These are phyloP conservation scores for Xylaria longipes DNA, from an alignment of 495 filamentous ascomycete genomes.

Conservation along the genomic window DNA sequence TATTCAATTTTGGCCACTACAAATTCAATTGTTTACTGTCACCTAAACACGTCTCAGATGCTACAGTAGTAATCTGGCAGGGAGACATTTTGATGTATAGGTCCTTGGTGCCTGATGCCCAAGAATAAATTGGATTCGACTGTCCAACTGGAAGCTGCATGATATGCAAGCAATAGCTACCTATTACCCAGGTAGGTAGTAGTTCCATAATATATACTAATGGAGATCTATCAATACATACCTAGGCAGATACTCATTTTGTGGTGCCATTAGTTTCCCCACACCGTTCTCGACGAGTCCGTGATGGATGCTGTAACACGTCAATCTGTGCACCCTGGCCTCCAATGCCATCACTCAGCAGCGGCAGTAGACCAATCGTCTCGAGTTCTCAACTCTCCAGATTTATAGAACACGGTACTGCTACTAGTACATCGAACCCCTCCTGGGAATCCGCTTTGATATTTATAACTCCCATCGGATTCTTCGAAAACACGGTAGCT, in stretches of 20 bases:
- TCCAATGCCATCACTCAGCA: not conserved
- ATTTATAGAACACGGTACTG: not conserved
- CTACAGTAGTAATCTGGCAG: not conserved
- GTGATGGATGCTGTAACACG: constrained; percentile 12
- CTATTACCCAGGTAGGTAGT: not conserved
- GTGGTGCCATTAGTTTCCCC: constrained; percentile 6
- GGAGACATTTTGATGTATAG: not conserved
- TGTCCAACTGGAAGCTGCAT: constrained; percentile 10
- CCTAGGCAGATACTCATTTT: not conserved
- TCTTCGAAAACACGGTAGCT: not conserved
- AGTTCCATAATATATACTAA: not conserved
- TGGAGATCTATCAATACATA: not conserved
- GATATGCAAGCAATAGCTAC: constrained; percentile 3
- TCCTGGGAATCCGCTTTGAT: not conserved
- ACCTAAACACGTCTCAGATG: not conserved
- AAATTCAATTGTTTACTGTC: not conserved
- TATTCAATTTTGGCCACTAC: not conserved
- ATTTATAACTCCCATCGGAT: not conserved
- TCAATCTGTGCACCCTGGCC: not conserved
- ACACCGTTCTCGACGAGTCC: not conserved
- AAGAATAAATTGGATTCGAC: not conserved
- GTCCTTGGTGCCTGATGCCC: constrained; percentile 1
- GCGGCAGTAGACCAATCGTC: not conserved
- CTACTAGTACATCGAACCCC: not conserved
- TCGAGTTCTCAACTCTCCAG: not conserved